A percentile compares a stretch with the other conserved stretches of the same genome.
phyloP scores from a whole-genome alignment of 1,284 basidiomycete genomes.

The Thelephora terrestris region DNA sequence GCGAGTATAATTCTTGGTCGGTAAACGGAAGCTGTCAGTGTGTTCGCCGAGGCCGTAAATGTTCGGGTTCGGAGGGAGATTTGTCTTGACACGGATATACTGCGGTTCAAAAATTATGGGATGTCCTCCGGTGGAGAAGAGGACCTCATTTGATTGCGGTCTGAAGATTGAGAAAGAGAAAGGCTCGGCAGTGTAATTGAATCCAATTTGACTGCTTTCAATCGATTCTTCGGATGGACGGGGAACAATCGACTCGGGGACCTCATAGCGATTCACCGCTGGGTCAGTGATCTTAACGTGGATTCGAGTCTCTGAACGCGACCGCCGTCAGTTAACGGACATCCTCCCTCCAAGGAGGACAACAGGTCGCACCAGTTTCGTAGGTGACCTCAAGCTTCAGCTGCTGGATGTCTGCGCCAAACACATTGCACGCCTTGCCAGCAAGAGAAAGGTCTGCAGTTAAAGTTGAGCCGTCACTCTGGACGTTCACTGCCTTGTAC shows the following conservation, averaged over 20 bases:
- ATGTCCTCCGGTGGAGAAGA: conserved; percentile 60
- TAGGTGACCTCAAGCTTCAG: conserved; percentile 47
- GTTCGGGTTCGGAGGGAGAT: conserved; percentile 47
- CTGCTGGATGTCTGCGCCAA: conserved; percentile 44
- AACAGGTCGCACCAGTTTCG: conserved; percentile 38
- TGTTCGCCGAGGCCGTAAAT: conserved; percentile 75
- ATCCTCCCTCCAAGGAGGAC: not conserved
- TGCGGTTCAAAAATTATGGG: conserved; percentile 70
- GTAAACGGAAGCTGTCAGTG: conserved; percentile 54
- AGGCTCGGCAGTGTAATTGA: conserved; percentile 57
- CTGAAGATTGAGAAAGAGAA: conserved; percentile 68
- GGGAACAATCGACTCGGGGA: conserved; percentile 56
- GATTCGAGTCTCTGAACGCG: conserved; percentile 40
- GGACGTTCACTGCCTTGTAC: conserved; percentile 35
- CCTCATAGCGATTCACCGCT: conserved; percentile 48
- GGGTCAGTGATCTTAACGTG: conserved; percentile 68
- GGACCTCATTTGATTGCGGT: conserved; percentile 39
- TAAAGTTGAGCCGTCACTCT: conserved; percentile 27
- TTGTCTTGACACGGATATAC: conserved; percentile 61
- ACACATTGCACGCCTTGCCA: conserved; percentile 51
- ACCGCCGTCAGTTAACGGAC: not conserved
- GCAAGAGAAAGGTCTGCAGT: conserved; percentile 44
- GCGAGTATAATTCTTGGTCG: conserved; percentile 49
- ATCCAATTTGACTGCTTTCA: conserved; percentile 35
- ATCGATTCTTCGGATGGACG: conserved; percentile 34